Conservation (phyloP, 331 rosid species). For the Saraca asoca region DNA sequence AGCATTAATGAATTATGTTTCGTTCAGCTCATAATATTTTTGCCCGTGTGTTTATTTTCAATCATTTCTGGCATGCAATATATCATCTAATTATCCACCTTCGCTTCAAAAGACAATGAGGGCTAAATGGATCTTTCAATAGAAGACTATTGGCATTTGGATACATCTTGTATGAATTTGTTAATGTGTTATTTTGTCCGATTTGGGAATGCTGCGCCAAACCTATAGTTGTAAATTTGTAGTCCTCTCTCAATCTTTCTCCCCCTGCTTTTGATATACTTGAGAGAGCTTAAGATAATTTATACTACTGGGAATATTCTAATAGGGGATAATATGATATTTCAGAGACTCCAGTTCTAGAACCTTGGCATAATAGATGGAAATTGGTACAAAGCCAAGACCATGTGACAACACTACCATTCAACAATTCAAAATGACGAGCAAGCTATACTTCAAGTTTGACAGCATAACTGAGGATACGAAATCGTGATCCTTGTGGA, state of each 20-base stretch:
- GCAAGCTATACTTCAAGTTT: background rate
- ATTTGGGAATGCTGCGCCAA: background rate
- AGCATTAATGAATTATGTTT: background rate
- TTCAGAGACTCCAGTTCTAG: background rate
- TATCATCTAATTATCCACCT: background rate
- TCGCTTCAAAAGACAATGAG: background rate
- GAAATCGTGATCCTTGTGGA: no score
- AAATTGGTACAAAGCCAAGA: background rate
- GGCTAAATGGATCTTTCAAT: background rate
- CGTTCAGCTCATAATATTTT: no score
- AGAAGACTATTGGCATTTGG: background rate
- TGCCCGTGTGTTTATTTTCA: background rate
- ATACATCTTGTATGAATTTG: no score
- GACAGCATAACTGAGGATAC: background rate
- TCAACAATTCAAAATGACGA: background rate
- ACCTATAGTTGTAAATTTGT: background rate
- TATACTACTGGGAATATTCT: background rate
- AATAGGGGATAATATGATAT: background rate
- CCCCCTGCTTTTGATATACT: no score
- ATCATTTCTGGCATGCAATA: background rate
- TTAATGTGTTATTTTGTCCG: no score
- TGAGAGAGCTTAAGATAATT: no score
- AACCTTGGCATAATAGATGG: background rate
- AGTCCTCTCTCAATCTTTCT: background rate
- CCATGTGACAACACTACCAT: background rate